Evolutionary conservation across 2,329 filamentous ascomycete species (phyloP).

Genomic region (Trichoderma harzianum): DNA sequence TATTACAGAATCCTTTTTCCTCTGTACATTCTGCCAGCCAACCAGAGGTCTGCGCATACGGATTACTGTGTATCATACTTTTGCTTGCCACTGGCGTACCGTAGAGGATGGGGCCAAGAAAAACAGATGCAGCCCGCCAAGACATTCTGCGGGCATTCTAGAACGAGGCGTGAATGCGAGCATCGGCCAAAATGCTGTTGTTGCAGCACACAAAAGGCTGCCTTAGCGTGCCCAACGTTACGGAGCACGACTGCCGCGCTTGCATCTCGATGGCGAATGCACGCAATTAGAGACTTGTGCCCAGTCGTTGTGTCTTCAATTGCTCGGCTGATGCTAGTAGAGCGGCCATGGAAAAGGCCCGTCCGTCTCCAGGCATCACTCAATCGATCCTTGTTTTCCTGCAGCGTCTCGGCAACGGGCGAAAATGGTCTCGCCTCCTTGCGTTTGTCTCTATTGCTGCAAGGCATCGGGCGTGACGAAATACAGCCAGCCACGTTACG

Average conservation of each 20-base stretch:
- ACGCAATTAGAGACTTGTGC: neutral
- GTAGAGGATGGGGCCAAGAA: neutral
- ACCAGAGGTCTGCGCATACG: neutral
- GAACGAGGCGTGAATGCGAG: constrained; percentile 1
- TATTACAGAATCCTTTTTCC: neutral
- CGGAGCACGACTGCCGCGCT: neutral
- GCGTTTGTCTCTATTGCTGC: neutral
- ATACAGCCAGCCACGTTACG: neutral
- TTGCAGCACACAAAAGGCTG: neutral
- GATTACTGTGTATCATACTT: neutral
- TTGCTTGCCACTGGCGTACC: neutral
- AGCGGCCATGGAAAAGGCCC: neutral
- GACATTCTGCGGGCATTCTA: constrained; percentile 16
- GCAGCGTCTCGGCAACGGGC: neutral
- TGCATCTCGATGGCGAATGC: neutral
- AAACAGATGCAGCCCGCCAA: neutral
- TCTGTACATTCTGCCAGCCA: neutral
- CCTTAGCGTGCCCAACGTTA: neutral
- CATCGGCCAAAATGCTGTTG: neutral
- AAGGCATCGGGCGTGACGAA: neutral
- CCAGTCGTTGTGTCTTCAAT: neutral
- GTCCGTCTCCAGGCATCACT: neutral
- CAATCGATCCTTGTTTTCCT: neutral
- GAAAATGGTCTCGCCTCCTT: neutral
- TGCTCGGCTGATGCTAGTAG: neutral